Percentiles rank a stretch among this genome's conserved stretches.
Conservation (phyloP, 805 yeast genomes). For the Nakazawaea anatomiae region DNA sequence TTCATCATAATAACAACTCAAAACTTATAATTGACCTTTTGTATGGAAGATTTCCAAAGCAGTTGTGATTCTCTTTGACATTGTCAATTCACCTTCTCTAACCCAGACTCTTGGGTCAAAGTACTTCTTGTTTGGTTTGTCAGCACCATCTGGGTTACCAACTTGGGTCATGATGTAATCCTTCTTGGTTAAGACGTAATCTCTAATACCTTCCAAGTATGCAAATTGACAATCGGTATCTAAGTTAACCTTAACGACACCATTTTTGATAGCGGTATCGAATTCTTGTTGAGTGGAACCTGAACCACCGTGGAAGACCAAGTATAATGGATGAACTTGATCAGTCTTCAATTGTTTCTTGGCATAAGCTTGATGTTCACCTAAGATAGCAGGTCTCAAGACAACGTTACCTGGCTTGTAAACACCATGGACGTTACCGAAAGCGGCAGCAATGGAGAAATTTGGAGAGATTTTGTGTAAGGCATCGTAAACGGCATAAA, state of each 20-base stretch:
- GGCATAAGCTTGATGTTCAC: constrained; percentile 92
- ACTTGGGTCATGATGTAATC: constrained; percentile 85
- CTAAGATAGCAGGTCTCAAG: constrained; percentile 87
- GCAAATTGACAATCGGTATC: constrained; percentile 99
- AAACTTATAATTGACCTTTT: constrained; percentile 45
- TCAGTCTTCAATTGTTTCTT: constrained; percentile 52
- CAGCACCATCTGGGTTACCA: constrained; percentile 99
- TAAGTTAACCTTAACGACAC: constrained; percentile 98
- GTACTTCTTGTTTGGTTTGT: constrained; percentile 99
- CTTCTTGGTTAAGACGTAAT: constrained; percentile 92
- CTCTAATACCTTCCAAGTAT: constrained; percentile 94
- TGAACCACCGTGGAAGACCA: constrained; percentile 99
- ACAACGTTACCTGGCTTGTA: constrained; percentile 98
- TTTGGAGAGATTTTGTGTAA: constrained; percentile 87
- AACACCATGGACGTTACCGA: constrained; percentile 99
- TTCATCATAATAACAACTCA: neutral
- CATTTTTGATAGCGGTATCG: constrained; percentile 82
- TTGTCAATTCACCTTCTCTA: constrained; percentile 99
- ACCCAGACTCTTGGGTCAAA: constrained; percentile 99
- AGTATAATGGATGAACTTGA: constrained; percentile 72
- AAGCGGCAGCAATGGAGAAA: constrained; percentile 99
- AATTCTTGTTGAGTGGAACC: constrained; percentile 93
- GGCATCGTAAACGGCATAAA: constrained; percentile 85
- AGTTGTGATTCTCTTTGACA: constrained; percentile 78
- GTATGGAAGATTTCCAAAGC: constrained; percentile 87